Evolutionary conservation across 1,284 basidiomycete species (phyloP), one percentile per base, ranked within the genome.

Genomic region (Phlebopus sp.): DNA sequence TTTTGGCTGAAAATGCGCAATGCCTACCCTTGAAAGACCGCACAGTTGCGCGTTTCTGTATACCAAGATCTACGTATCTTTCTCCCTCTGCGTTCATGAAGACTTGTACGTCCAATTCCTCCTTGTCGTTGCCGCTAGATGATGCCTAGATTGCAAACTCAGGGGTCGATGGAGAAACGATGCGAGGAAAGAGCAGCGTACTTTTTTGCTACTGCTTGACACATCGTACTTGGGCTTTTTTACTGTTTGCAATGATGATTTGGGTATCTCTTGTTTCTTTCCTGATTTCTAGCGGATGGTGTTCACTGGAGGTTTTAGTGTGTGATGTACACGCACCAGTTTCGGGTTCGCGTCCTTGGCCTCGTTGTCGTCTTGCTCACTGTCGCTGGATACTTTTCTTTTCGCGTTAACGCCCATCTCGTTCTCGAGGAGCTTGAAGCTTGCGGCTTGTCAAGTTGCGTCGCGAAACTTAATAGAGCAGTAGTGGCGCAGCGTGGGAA

Each of bases 11-110:
- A 2, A 14, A 21, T 2, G 27, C 11, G n/a, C 8, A 15, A 25
- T 5, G 39, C 38, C 25, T 37, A 58, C 82, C 84, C 67, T 92
- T 91, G 77, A 87, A 93, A 31, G 65, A 66, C 27, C 82, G 72
- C 2, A 91, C 82, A 1, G 85, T 80, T 1, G 77, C 82, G 14
- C 88, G 81, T 60, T 78, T 82, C 60, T 82, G 86, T 66, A 82
- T 86, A 4, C 86, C 85, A 27, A 90, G 58, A 23, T 85, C 81
- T 34, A 89, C 60, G 49, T 78, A 89, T 52, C 75, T 75, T 6
- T 86, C 80, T 1, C 84, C 84, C 6, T 82, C 76, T 0, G 67
- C 42, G 39, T 66, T 71, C 37, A 60, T 64, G 37, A 51, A 40
- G 35, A 59, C 44, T 17, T 42, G 51, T 35, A 52, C 37, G 5